Evolutionary conservation across 768 basidiomycete species (phyloP).

Genomic region (Kondoa malvinella): DNA sequence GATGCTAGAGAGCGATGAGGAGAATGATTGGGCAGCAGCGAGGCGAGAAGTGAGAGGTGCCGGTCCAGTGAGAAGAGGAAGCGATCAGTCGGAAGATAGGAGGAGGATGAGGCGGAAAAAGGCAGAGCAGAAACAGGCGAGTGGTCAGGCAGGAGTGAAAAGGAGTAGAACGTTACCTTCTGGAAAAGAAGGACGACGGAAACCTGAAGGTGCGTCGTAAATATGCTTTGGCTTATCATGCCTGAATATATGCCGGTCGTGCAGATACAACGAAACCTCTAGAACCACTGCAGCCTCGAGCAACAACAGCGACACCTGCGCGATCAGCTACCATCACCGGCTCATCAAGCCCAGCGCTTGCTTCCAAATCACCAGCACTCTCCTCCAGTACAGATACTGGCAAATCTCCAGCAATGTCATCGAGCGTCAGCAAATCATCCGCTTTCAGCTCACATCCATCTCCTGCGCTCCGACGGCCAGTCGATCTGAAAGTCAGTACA

Average conservation of each 20-base stretch:
- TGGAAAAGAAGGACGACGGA: neutral
- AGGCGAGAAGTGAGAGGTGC: neutral
- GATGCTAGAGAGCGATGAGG: neutral
- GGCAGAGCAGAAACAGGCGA: neutral
- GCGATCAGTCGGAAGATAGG: slow-evolving; percentile 7
- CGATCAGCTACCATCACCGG: no score
- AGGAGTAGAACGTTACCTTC: neutral
- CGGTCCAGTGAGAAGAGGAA: neutral
- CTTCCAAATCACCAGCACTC: neutral
- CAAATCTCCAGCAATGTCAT: no score
- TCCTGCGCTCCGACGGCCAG: neutral
- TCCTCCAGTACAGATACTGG: no score
- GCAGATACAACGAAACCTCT: neutral
- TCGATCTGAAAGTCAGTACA: neutral
- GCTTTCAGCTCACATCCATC: no score
- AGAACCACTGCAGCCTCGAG: neutral
- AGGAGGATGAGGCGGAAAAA: slow-evolving; percentile 13
- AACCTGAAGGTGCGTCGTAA: neutral
- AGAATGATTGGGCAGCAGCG: neutral
- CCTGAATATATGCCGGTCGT: neutral
- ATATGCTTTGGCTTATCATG: neutral
- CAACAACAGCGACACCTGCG: neutral
- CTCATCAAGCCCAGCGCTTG: neutral
- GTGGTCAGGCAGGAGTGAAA: slow-evolving; percentile 2
- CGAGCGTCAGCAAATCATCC: no score